Evolutionary conservation across 768 basidiomycete genomes (phyloP), one percentile per base, ranked within the genome.

Genomic region (Hydnum rufescens): DNA sequence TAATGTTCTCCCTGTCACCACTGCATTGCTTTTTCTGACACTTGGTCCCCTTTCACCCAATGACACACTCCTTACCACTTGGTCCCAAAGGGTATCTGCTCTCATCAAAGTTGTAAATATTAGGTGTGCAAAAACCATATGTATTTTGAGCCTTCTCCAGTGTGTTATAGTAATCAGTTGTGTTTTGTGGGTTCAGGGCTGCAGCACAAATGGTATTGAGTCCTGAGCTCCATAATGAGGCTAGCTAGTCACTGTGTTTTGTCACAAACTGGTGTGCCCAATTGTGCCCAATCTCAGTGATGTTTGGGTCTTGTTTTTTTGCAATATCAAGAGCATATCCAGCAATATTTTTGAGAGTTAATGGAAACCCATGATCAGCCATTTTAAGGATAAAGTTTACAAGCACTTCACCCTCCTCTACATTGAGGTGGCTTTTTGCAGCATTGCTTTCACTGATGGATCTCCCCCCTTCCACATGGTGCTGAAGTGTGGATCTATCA

Each of bases 101-200:
- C 44, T 47, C 44, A 47, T 47, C 26, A 28, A 47, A 47, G 44
- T 47, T 47, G 25, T 47, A 47, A 16, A 47, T 47, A 47, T 47
- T 47, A 28, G 1, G 1, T 16, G 44, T 13, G 13, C 26, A 8
- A 25, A 47, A 47, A 8, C 26, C 16, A 47, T 13, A 47, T 1
- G 8, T 47, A 13, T 13, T 26, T 13, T 13, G 8, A 8, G 25
- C 8, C 8, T 13, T 25, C 8, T 26, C 13, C 8, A 47, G 44
- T 8, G 26, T 13, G 8, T 26, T 25, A 47, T 13, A 47, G 16
- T 25, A 13, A 25, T 16, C 13, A 16, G 13, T 26, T 13, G 26
- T 25, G 26, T 13, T 13, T 8, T 16, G 13, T 1, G 44, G 44
- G 26, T 47, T 47, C 8, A 26, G 13, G 26, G 13, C 44, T 13